phyloP scores from a whole-genome alignment of 805 yeast genomes.

The Candida lessepsii region DNA sequence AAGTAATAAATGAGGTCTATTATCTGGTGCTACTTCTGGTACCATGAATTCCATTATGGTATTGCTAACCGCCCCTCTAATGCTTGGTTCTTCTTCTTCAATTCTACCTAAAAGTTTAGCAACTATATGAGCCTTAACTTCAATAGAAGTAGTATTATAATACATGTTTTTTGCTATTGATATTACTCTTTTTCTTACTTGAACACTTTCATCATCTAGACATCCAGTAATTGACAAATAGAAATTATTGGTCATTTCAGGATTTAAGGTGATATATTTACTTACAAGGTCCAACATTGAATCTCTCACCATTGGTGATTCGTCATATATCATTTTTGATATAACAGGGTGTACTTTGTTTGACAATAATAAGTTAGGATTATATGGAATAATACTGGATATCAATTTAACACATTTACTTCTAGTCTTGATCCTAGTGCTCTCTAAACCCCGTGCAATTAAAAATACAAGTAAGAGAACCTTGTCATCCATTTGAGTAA shows the following conservation, averaged over 20 bases:
- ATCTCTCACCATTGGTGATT: slow-evolving; percentile 71
- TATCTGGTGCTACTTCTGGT: not conserved
- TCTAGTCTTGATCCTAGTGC: slow-evolving; percentile 29
- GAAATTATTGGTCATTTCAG: slow-evolving; percentile 47
- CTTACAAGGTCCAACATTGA: slow-evolving; percentile 70
- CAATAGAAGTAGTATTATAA: slow-evolving; percentile 22
- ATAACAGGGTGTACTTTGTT: slow-evolving; percentile 54
- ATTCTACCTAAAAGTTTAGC: slow-evolving; percentile 53
- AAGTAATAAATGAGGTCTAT: not conserved
- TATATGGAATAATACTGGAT: slow-evolving; percentile 52
- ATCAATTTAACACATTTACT: slow-evolving; percentile 66
- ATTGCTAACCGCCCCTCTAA: not conserved
- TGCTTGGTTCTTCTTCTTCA: slow-evolving; percentile 69
- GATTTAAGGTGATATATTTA: slow-evolving; percentile 43
- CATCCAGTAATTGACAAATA: slow-evolving; percentile 49
- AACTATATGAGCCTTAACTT: slow-evolving; percentile 42
- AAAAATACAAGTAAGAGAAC: not conserved
- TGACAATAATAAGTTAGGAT: slow-evolving; percentile 49
- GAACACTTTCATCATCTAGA: slow-evolving; percentile 57
- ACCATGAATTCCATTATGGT: slow-evolving; percentile 2
- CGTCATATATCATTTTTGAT: slow-evolving; percentile 50
- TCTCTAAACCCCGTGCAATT: slow-evolving; percentile 21
- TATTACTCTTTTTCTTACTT: slow-evolving; percentile 63
- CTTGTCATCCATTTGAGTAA: not conserved
- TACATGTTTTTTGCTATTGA: slow-evolving; percentile 52